phyloP scores from a whole-genome alignment of 2,329 filamentous ascomycete species.

The Colletotrichum cordylinicola region DNA sequence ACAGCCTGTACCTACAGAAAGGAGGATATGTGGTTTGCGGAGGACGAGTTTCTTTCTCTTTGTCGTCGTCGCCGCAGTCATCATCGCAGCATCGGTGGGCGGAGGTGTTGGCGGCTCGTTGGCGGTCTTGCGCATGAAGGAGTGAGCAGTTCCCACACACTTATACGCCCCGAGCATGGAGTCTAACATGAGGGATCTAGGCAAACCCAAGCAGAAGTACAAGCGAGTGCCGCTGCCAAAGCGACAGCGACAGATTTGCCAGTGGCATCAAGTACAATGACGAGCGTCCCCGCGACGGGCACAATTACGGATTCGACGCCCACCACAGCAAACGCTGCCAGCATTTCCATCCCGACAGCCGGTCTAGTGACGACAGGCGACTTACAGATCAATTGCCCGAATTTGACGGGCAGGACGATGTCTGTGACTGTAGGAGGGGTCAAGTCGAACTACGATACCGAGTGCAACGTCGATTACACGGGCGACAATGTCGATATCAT shows the following conservation, averaged over 20 bases:
- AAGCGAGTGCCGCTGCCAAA: not conserved
- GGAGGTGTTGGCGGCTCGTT: slow-evolving; percentile 10
- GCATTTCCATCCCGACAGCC: not conserved
- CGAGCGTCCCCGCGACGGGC: not conserved
- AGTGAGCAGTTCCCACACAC: not conserved
- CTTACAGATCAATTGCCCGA: slow-evolving; percentile 14
- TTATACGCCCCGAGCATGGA: not conserved
- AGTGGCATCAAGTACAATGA: not conserved
- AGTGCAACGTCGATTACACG: not conserved
- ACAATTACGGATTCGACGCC: not conserved
- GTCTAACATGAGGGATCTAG: not conserved
- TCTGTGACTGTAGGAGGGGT: not conserved
- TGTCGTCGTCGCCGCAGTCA: not conserved
- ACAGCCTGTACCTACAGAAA: not conserved
- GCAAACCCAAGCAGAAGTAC: not conserved
- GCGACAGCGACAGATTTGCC: not conserved
- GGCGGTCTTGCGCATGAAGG: not conserved
- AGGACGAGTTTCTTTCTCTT: slow-evolving; percentile 3
- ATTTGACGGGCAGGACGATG: not conserved
- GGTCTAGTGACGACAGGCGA: not conserved
- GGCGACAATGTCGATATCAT: not conserved
- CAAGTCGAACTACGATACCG: not conserved
- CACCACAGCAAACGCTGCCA: not conserved
- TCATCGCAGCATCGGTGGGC: slow-evolving; percentile 4
- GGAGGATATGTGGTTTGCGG: not conserved